phyloP scores from a whole-genome alignment of 441 rosid genomes.

The Croton laevigatus region DNA sequence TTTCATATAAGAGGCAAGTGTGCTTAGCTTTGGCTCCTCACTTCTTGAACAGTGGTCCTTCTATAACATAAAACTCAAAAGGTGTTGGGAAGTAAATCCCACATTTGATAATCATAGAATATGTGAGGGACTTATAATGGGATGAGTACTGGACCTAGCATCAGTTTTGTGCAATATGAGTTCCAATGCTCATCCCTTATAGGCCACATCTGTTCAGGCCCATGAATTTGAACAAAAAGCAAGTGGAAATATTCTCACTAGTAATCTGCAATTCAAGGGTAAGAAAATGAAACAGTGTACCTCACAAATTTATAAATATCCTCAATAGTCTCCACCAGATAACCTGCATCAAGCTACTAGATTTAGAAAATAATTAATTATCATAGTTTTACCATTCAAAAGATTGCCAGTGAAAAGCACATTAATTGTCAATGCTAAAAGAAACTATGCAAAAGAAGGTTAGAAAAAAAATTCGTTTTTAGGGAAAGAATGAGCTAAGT shows the following conservation, averaged over 20 bases:
- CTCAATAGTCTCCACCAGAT: constrained; percentile 33
- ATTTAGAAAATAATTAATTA: constrained; percentile 7
- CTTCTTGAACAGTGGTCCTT: neutral
- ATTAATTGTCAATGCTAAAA: neutral
- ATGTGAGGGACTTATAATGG: no score
- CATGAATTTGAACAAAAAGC: neutral
- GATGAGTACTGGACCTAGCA: no score
- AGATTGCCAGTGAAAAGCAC: neutral
- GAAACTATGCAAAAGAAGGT: neutral
- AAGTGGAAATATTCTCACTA: neutral
- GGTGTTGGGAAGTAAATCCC: no score
- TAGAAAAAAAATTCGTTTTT: neutral
- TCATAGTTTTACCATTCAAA: neutral
- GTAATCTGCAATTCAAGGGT: neutral
- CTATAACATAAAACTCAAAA: neutral
- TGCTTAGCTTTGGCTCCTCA: neutral
- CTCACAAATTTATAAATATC: constrained; percentile 39
- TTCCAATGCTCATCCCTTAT: no score
- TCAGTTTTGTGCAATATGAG: no score
- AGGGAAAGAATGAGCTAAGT: constrained; percentile 1
- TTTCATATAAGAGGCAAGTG: neutral
- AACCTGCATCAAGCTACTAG: constrained; percentile 35
- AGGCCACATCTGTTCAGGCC: no score
- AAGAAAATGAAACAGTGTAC: constrained; percentile 22
- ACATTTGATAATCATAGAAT: no score